These are phyloP conservation scores for Coemansia sp. DNA, from an alignment of 192 early-diverging fungal species.

Conservation along the genomic window DNA sequence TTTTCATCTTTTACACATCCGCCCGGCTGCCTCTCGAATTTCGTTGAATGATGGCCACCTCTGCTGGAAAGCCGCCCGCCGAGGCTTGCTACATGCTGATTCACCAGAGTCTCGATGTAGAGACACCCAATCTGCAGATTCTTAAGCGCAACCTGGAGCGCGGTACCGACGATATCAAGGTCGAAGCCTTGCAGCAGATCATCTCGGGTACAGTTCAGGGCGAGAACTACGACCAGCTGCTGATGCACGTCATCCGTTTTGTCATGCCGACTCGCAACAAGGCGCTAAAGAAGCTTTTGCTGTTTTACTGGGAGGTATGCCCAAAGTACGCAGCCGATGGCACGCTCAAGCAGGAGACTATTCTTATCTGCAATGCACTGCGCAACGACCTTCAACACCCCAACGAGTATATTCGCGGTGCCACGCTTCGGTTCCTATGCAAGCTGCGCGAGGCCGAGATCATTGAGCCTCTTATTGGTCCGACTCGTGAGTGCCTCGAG, in stretches of 20 bases:
- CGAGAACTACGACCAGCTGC: conserved; percentile 82
- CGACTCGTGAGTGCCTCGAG: conserved; percentile 86
- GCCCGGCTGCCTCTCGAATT: neutral
- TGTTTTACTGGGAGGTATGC: conserved; percentile 98
- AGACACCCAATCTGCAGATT: conserved; percentile 48
- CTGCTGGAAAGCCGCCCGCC: conserved; percentile 26
- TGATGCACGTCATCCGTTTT: conserved; percentile 99
- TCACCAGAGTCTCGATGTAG: conserved; percentile 44
- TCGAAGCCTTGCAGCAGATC: conserved; percentile 94
- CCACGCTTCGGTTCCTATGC: conserved; percentile 91
- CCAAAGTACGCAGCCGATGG: conserved; percentile 91
- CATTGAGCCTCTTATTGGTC: conserved; percentile 91
- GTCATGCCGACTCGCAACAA: conserved; percentile 97
- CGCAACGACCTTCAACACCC: conserved; percentile 97
- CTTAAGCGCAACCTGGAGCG: conserved; percentile 74
- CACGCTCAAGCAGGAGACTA: conserved; percentile 93
- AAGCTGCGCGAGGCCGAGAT: conserved; percentile 95
- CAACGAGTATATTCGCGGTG: conserved; percentile 97
- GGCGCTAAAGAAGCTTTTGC: conserved; percentile 93
- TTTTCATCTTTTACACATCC: neutral
- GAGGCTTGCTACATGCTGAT: conserved; percentile 59
- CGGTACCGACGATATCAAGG: conserved; percentile 89
- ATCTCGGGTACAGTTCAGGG: conserved; percentile 91
- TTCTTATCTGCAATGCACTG: conserved; percentile 94
- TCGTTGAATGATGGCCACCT: conserved; percentile 46